These are phyloP conservation scores for Aspergillus ostianus DNA, from an alignment of 495 filamentous ascomycete species.

Conservation along the genomic window DNA sequence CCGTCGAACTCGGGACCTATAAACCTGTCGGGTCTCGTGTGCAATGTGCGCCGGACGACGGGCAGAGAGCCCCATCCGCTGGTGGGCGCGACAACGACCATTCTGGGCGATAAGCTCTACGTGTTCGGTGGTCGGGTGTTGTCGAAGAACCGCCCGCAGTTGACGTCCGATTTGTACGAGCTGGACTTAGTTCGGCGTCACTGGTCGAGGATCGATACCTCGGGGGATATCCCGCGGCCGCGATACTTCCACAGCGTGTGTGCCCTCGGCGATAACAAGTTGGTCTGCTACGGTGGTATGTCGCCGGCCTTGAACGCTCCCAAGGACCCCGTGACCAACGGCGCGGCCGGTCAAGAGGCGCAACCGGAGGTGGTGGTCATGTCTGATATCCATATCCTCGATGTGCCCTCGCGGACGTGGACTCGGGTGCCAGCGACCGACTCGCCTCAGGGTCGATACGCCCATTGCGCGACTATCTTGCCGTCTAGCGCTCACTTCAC, in stretches of 20 bases:
- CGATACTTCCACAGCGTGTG: slow-evolving; percentile 98
- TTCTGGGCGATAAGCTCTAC: slow-evolving; percentile 90
- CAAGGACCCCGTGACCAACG: slow-evolving; percentile 42
- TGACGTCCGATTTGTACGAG: slow-evolving; percentile 90
- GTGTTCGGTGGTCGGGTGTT: slow-evolving; percentile 91
- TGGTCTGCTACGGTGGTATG: slow-evolving; percentile 98
- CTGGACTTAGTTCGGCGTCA: slow-evolving; percentile 87
- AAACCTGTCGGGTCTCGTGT: slow-evolving; percentile 83
- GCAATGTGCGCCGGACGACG: slow-evolving; percentile 89
- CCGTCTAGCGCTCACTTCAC: slow-evolving; percentile 84
- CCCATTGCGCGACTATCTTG: slow-evolving; percentile 91
- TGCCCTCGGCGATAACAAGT: slow-evolving; percentile 85
- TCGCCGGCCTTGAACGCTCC: slow-evolving; percentile 63
- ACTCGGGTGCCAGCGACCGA: slow-evolving; percentile 76
- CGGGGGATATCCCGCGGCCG: slow-evolving; percentile 82
- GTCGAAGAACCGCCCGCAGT: slow-evolving; percentile 73
- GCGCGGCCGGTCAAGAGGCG: slow-evolving; percentile 53
- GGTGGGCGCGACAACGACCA: slow-evolving; percentile 92
- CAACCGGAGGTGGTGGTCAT: slow-evolving; percentile 93
- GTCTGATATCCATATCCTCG: slow-evolving; percentile 96
- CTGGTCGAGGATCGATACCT: slow-evolving; percentile 84
- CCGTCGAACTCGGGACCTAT: slow-evolving; percentile 46
- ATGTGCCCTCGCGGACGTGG: slow-evolving; percentile 83
- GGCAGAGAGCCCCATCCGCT: slow-evolving; percentile 86
- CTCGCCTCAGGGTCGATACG: slow-evolving; percentile 90